A percentile compares a stretch with the other conserved stretches of the same genome.
These are phyloP conservation scores for Hawksworthiomyces lignivorus DNA, from an alignment of 2,329 filamentous ascomycete genomes.

Conservation along the genomic window DNA sequence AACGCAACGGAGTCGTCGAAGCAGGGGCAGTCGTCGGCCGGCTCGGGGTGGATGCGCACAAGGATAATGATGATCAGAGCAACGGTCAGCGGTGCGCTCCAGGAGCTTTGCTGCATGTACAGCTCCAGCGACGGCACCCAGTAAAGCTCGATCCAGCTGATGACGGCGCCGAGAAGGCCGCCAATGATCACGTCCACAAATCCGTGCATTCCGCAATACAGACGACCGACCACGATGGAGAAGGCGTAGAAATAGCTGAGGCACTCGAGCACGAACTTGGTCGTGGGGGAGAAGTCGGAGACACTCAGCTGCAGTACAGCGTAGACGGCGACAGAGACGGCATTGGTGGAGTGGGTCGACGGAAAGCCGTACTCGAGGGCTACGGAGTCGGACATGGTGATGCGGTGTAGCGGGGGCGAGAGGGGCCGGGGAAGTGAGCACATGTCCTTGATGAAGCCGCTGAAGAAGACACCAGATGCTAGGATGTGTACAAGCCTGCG, in stretches of 20 bases:
- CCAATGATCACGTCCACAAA: slow-evolving; percentile 86
- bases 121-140: slow-evolving; percentile 57
- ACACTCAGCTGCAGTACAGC: slow-evolving; percentile 63
- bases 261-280: slow-evolving; percentile 55
- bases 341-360: slow-evolving; percentile 94
- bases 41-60: slow-evolving; percentile 87
- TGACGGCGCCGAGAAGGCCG: slow-evolving; percentile 63
- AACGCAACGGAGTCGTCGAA: slow-evolving; percentile 96
- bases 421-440: slow-evolving; percentile 85
- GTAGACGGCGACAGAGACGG: slow-evolving; percentile 82
- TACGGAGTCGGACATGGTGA: slow-evolving; percentile 94
- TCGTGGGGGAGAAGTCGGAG: slow-evolving; percentile 51
- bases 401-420: slow-evolving; percentile 84
- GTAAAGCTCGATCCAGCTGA: slow-evolving; percentile 53
- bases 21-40: slow-evolving; percentile 92
- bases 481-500: slow-evolving; percentile 64
- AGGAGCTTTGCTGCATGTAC: slow-evolving; percentile 59
- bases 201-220: slow-evolving; percentile 99
- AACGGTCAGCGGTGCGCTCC: slow-evolving; percentile 56
- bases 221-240: slow-evolving; percentile 81
- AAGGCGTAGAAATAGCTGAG: slow-evolving; percentile 76
- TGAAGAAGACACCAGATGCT: slow-evolving; percentile 74
- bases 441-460: slow-evolving; percentile 90
- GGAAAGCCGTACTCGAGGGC: slow-evolving; percentile 96
- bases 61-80: slow-evolving; percentile 63